Percentiles rank a stretch among this genome's conserved stretches.
Evolutionary conservation across 495 filamentous ascomycete species (phyloP).

Genomic region (Daldinia bambusicola): DNA sequence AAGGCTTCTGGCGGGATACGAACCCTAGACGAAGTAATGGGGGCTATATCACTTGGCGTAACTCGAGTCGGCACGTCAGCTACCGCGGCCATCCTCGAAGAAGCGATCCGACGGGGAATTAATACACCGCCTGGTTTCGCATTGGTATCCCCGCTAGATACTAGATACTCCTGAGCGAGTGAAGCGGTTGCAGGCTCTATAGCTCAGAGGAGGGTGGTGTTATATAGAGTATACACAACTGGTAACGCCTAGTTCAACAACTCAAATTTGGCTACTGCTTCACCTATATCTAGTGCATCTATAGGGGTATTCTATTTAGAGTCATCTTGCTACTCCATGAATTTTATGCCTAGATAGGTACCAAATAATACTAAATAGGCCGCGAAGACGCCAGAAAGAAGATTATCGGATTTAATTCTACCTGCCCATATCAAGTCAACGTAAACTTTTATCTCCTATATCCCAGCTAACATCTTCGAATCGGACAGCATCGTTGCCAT

Average conservation of each 20-base stretch:
- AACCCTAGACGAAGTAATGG: constrained; percentile 58
- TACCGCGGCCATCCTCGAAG: constrained; percentile 64
- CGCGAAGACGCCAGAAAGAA: not conserved
- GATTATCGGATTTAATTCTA: not conserved
- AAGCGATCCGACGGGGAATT: constrained; percentile 63
- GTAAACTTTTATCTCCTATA: not conserved
- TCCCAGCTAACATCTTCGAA: not conserved
- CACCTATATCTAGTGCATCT: too few species aligned
- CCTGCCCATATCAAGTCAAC: not conserved
- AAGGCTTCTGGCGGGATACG: constrained; percentile 67
- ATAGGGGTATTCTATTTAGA: not conserved
- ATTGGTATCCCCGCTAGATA: constrained; percentile 32
- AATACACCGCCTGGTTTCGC: constrained; percentile 51
- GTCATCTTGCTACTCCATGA: too few species aligned
- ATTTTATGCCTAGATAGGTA: too few species aligned
- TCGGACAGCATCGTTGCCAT: not conserved
- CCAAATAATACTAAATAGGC: too few species aligned
- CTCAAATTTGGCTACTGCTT: too few species aligned
- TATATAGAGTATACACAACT: not conserved
- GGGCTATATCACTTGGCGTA: constrained; percentile 53
- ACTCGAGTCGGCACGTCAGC: constrained; percentile 64
- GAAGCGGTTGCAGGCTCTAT: not conserved
- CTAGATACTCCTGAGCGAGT: not conserved
- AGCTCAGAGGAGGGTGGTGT: not conserved
- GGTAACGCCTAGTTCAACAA: too few species aligned